Evolutionary conservation across 192 early-diverging fungal species (phyloP).

Genomic region (Diversispora epigaea): DNA sequence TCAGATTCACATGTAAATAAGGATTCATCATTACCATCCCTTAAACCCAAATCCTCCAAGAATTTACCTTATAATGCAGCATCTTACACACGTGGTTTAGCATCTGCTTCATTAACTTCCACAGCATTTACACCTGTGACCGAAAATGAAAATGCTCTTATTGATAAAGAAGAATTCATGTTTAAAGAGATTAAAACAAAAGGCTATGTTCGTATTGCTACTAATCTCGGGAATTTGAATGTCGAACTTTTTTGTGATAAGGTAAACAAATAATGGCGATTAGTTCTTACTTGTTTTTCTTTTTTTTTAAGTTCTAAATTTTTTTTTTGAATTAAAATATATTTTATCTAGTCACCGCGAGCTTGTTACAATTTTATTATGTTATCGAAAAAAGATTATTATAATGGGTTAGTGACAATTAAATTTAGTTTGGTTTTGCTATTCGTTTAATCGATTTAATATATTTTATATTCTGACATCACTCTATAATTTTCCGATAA

Average conservation of each 20-base stretch:
- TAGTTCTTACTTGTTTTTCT: neutral
- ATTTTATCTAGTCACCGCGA: constrained; percentile 65
- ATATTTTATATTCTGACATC: no score
- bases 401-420: constrained; percentile 49
- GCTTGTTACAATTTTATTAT: constrained; percentile 93
- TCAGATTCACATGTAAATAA: constrained; percentile 24
- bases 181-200: constrained; percentile 79
- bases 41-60: constrained; percentile 48
- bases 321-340: constrained; percentile 33
- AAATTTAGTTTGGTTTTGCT: no score
- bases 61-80: constrained; percentile 73
- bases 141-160: constrained; percentile 62
- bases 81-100: constrained; percentile 75
- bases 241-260: constrained; percentile 78
- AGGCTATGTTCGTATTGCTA: constrained; percentile 74
- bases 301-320: constrained; percentile 23
- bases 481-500: no score
- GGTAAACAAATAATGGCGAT: constrained; percentile 35
- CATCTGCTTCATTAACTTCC: constrained; percentile 84
- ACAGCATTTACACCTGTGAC: constrained; percentile 75
- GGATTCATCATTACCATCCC: neutral
- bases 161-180: constrained; percentile 89
- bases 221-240: constrained; percentile 80
- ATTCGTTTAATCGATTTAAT: neutral
- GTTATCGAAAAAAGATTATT: constrained; percentile 83